Percentiles rank a stretch among this genome's conserved stretches.
phyloP scores from a whole-genome alignment of 192 early-diverging fungal species.

The Diversispora eburnea region DNA sequence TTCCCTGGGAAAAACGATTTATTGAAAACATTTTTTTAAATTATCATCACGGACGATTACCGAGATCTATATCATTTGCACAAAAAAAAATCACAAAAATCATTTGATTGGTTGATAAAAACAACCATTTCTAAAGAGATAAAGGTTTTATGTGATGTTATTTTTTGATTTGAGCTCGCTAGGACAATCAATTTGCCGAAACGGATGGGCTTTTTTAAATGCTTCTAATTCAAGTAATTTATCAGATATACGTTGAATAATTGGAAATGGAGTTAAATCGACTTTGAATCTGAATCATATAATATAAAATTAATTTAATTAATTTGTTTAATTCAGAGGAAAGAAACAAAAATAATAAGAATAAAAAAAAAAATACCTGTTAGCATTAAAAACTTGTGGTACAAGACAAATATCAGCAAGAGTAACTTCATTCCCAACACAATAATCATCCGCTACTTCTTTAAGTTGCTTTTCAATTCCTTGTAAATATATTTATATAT shows the following conservation, averaged over 20 bases:
- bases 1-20: no score
- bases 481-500: slow-evolving; percentile 1
- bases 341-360: neutral
- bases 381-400: slow-evolving; percentile 77
- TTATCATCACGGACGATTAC: no score
- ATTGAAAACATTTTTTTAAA: no score
- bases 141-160: neutral
- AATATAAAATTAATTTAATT: neutral
- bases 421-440: slow-evolving; percentile 75
- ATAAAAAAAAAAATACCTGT: slow-evolving; percentile 44
- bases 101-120: neutral
- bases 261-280: slow-evolving; percentile 68
- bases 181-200: slow-evolving; percentile 66
- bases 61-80: neutral
- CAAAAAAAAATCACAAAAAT: neutral
- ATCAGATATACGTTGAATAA: slow-evolving; percentile 58
- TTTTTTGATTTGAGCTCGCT: slow-evolving; percentile 23
- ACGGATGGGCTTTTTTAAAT: slow-evolving; percentile 62
- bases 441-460: slow-evolving; percentile 65
- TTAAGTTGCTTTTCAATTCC: slow-evolving; percentile 45
- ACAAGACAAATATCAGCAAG: slow-evolving; percentile 80
- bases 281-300: slow-evolving; percentile 50
- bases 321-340: no score
- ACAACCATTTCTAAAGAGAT: neutral
- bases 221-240: slow-evolving; percentile 56